Conservation (phyloP, 768 basidiomycete species). For the Pleurotus cornucopiae region DNA sequence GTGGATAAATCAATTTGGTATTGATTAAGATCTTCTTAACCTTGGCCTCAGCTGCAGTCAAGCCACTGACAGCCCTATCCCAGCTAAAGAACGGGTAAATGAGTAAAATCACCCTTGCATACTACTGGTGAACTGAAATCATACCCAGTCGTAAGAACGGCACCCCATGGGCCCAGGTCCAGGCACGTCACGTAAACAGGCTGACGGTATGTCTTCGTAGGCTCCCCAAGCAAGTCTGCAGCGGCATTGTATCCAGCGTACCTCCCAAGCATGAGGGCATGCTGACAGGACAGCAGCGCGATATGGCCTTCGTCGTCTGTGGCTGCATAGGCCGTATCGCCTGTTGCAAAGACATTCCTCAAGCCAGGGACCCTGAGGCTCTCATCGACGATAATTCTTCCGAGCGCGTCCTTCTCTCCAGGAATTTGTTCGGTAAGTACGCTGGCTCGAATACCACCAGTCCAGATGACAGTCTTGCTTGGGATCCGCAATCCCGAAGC, state of each 20-base stretch:
- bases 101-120: not conserved
- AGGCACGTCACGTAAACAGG: constrained; percentile 16
- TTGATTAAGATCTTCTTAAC: constrained; percentile 16
- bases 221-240: constrained; percentile 15
- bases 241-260: constrained; percentile 15
- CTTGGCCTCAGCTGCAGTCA: constrained; percentile 12
- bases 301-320: constrained; percentile 15
- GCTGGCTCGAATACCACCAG: constrained; percentile 17
- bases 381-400: constrained; percentile 13
- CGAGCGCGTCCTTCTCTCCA: constrained; percentile 13
- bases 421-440: constrained; percentile 16
- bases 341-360: constrained; percentile 15
- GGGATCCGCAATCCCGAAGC: constrained; percentile 13
- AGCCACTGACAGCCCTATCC: constrained; percentile 12
- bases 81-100: constrained; percentile 10
- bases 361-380: constrained; percentile 14
- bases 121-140: not conserved
- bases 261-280: constrained; percentile 15
- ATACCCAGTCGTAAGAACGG: constrained; percentile 13
- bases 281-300: constrained; percentile 15
- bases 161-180: constrained; percentile 17
- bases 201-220: constrained; percentile 13
- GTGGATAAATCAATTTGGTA: constrained; percentile 16
- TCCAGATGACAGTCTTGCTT: constrained; percentile 18
- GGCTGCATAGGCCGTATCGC: constrained; percentile 14